A percentile compares a stretch with the other conserved stretches of the same genome.
phyloP scores from a whole-genome alignment of 768 basidiomycete species.

The Suillus subluteus region DNA sequence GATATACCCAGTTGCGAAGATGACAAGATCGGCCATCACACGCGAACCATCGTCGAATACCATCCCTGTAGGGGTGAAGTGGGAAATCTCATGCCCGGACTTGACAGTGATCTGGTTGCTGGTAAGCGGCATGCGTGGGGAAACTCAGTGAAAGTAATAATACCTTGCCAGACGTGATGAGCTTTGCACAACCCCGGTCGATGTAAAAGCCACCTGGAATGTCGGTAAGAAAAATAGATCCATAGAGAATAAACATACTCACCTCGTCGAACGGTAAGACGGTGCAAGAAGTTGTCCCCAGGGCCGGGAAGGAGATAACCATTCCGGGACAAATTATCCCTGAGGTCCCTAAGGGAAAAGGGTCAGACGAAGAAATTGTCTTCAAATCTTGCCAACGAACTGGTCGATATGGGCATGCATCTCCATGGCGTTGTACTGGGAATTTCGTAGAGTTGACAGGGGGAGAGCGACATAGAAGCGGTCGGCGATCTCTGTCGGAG shows the following conservation, averaged over 20 bases:
- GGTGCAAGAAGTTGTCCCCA: slow-evolving; percentile 10
- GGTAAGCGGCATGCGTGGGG: not conserved
- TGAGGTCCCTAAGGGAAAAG: slow-evolving; percentile 7
- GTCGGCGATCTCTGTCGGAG: slow-evolving; percentile 17
- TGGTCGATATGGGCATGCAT: slow-evolving; percentile 9
- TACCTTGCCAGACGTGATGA: slow-evolving; percentile 13
- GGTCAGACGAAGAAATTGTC: not conserved
- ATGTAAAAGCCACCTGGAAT: slow-evolving; percentile 12
- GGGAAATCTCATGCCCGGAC: slow-evolving; percentile 8
- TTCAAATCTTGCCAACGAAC: not conserved
- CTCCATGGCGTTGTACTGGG: not conserved
- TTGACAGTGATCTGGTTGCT: slow-evolving; percentile 9
- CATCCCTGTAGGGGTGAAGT: slow-evolving; percentile 5
- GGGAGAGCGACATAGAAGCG: slow-evolving; percentile 17
- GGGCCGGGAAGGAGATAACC: slow-evolving; percentile 11
- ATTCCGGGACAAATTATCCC: not conserved
- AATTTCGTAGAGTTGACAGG: slow-evolving; percentile 5
- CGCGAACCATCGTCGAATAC: slow-evolving; percentile 11
- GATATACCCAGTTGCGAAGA: slow-evolving; percentile 11
- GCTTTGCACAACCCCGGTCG: slow-evolving; percentile 12
- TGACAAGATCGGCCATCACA: slow-evolving; percentile 9
- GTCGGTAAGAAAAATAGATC: not conserved
- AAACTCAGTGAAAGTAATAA: not conserved
- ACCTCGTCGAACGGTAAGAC: slow-evolving; percentile 14
- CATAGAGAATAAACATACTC: not conserved